phyloP scores from a whole-genome alignment of 768 basidiomycete genomes.

The Tephrocybe rancida region DNA sequence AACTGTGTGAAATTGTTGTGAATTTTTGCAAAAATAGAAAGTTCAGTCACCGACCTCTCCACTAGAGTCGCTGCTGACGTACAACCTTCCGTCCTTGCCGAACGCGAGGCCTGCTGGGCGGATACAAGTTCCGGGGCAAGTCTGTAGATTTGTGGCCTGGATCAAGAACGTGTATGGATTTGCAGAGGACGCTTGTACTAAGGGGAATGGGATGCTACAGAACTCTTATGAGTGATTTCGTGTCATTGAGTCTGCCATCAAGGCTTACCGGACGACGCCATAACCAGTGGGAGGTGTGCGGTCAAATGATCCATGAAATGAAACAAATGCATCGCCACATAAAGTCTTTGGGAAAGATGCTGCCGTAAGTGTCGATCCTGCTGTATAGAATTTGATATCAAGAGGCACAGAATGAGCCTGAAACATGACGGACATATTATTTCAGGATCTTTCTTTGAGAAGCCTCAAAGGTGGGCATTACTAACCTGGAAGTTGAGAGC shows the following conservation, averaged over 20 bases:
- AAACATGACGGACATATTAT: neutral
- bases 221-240: neutral
- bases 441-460: neutral
- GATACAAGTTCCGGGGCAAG: constrained; percentile 44
- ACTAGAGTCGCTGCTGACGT: constrained; percentile 45
- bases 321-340: constrained; percentile 40
- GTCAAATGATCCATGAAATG: constrained; percentile 47
- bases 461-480: neutral
- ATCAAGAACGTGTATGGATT: constrained; percentile 34
- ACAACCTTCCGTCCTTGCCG: constrained; percentile 34
- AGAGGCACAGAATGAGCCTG: constrained; percentile 52
- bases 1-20: constrained; percentile 1
- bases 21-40: neutral
- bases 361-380: constrained; percentile 4
- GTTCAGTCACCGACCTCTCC: constrained; percentile 34
- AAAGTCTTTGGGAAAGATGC: constrained; percentile 29
- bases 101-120: constrained; percentile 47
- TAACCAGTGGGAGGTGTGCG: constrained; percentile 46
- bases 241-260: neutral
- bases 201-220: constrained; percentile 28
- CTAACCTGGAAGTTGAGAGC: constrained; percentile 40
- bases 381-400: constrained; percentile 44
- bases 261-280: constrained; percentile 40
- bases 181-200: constrained; percentile 9
- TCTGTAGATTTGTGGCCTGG: constrained; percentile 37